These are phyloP conservation scores for Xylaria digitata DNA, from an alignment of 2,329 filamentous ascomycete species.

Conservation along the genomic window DNA sequence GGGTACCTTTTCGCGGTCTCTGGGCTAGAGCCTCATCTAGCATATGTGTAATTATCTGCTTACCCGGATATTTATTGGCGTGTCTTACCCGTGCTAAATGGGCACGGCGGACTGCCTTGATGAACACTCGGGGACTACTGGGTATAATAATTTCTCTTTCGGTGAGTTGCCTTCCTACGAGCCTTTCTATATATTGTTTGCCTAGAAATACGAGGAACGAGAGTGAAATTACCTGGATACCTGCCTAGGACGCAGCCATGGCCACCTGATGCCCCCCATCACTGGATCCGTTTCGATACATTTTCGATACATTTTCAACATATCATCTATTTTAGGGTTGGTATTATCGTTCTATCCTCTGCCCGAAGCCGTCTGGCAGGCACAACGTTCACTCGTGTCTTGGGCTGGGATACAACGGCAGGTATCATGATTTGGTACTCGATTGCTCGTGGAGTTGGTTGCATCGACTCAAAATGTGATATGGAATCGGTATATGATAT, in stretches of 20 bases:
- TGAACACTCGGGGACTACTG: no score
- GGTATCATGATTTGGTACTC: background rate
- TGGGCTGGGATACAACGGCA: background rate
- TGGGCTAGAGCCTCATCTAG: no score
- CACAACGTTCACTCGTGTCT: background rate
- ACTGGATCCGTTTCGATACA: background rate
- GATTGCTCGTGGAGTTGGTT: no score
- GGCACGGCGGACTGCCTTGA: no score
- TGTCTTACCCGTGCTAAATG: no score
- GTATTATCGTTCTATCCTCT: background rate
- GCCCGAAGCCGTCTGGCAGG: no score
- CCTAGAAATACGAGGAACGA: background rate
- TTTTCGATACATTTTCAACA: background rate
- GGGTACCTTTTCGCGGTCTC: no score
- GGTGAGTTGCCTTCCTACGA: slow-evolving; percentile 3
- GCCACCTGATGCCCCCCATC: background rate
- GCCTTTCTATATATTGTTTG: background rate
- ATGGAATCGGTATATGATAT: background rate
- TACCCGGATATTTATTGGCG: no score
- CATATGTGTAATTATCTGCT: no score
- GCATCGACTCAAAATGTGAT: no score
- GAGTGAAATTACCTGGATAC: background rate
- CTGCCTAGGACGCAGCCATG: slow-evolving; percentile 5
- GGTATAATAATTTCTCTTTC: slow-evolving; percentile 1
- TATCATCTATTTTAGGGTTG: background rate